Base-by-base conservation (phyloP, 371 early-diverging fungal genomes). In the Mucor circinelloides region DNA sequence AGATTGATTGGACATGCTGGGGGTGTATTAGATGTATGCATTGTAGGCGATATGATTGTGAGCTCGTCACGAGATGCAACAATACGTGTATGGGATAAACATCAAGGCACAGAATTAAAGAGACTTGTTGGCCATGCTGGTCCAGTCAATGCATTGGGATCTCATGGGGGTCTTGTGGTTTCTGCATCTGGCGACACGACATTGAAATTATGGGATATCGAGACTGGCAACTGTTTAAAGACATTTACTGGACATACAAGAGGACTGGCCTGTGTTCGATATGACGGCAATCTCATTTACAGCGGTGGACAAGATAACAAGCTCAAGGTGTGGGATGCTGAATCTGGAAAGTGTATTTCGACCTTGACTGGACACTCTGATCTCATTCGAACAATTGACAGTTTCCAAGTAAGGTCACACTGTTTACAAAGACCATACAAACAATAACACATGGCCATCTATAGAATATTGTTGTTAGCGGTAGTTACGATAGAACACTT, bases 281-380 rank as follows among this genome's bases (percentile, higher is more conserved):
- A 89, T 72, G 93, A 94, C 64, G 94, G 94, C 30, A 82, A 87
- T 59, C 79, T 84, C 8, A 91, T 97, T 19, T 93, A 95, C 0
- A 93, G 94, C 5, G 98, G 97, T 4, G 94, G 94, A 19, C 90
- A 96, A 75, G 99, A 99, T 76, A 88, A 89, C 69, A 90, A 94
- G 28, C 92, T 99, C 63, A 90, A 91, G 70, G 75, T 98, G 7
- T 99, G 99, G 99, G 90, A 95, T 67, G 89, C 90, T 0, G 75
- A 88, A 7, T 89, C 94, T 7, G 97, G 96, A 13, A 76, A 81
- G 31, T 89, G 90, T 72, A 63, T 90, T 2, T 75, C 80, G 50
- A 92, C 92, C 7, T 80, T 97, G 58, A 23, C 78, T 30, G 95
- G 93, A 6, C 99, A 99, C 79, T 87, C 86, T 19, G 93, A 93